Evolutionary conservation across 495 filamentous ascomycete species (phyloP), one percentile per base, ranked within the genome.

Genomic region (Chaetomium fimeti): DNA sequence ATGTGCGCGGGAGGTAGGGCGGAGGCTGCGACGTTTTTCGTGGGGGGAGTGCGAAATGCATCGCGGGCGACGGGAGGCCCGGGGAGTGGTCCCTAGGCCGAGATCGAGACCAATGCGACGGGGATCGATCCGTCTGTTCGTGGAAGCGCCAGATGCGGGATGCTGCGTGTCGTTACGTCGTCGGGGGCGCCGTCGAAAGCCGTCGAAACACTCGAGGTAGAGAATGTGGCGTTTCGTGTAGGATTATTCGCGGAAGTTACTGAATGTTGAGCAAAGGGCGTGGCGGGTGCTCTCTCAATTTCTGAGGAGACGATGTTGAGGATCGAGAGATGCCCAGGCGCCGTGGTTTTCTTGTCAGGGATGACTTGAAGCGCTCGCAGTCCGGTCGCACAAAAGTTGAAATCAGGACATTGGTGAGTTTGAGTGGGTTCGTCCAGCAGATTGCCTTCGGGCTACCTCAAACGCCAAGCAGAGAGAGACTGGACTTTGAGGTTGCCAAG

Each of bases 31-130:
- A 90, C 68, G 85, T 85, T 76, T 90, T 94, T 71, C 92, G 88
- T 63, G 91, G 87, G 61, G 92, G 93, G 65, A 93, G 79, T 60
- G 93, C 93, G 81, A 92, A 93, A 72, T 98, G 93, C 93, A 98
- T 97, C 65, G 68, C 77, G 48, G 45, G 66, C 6, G 15, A 49
- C 48, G 36, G 36, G 60, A 36, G 40, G 66, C 49, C 49, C 36
- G 58, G 62, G 53, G 40, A 29, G 48, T 11, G 11, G 36, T 60
- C 62, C 62, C 57, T 53, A 64, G 64, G 59, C 64, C 61, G 32
- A 53, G 42, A 36, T 56, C 2, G 25, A 38, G 27, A 61, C 28
- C 52, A 57, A 29, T 55, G 38, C 15, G 57, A 20, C 9, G 48
- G 27, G 27, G 38, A n/a, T 38, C 38, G 8, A 27, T n/a, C n/a